Evolutionary conservation across 192 early-diverging fungal species (phyloP), one percentile per base, ranked within the genome.

Genomic region (Coemansia sp.): DNA sequence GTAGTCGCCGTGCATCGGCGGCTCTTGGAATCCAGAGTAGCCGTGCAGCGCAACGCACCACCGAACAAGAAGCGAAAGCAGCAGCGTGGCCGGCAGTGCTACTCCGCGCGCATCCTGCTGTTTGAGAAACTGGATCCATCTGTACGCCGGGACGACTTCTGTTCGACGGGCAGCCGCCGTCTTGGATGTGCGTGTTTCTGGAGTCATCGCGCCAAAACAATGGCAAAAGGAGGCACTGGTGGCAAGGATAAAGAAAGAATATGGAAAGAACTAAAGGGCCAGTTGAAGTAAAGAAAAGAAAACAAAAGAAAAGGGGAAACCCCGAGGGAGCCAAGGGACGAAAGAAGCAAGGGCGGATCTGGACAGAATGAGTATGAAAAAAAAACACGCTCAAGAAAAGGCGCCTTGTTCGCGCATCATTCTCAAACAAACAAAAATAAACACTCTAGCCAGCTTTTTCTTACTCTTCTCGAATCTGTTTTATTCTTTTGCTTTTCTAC

Each of bases 1-100:
- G 78, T 95, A 99, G 77, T 99, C 97, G 41, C 97, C 97, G 77
- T 82, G 91, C 64, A 92, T 78, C 19, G 95, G 97, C n/a, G 91
- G 90, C 5, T 71, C 83, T 12, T 84, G 84, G 26, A 69, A 67
- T 16, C 93, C 94, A 61, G 94, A 95, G 65, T 95, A 93, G 8
- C 86, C 87, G 45, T 85, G 80, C 41, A 94, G 81, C 13, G 82
- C 84, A 2, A 93, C 83, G 2, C 79, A 72, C 86, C 87, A 92
- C 57, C 90, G 88, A 8, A 94, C 73, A 6, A 90, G 74, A 0
- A 89, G 80, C 67, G 74, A 88, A 80, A 41, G 86, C 60, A 70
- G 84, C 21, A 65, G 72, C 1, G 78, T 72, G 10, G 76, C 61
- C 2, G 74, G 71, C 19, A 85, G 52, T 13, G 78, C 70, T 58